Evolutionary conservation across 2,329 filamentous ascomycete species (phyloP).

Genomic region (Aspergillus japonicus): DNA sequence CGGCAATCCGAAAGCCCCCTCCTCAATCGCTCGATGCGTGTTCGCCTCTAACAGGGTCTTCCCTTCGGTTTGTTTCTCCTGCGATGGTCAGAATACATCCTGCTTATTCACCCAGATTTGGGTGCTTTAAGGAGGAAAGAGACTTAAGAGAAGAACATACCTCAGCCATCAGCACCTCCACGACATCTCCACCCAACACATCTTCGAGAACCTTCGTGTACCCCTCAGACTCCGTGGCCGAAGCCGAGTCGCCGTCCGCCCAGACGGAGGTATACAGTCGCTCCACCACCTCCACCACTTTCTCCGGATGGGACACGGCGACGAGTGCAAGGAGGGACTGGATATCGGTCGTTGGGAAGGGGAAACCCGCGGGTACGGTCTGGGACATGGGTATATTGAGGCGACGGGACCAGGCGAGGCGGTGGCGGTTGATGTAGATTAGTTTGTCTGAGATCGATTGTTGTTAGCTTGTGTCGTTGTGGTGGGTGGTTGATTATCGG

Average conservation of each 20-base stretch:
- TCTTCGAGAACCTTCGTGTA: neutral
- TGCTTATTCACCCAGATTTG: fast-evolving
- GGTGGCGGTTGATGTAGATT: neutral
- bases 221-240: neutral
- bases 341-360: neutral
- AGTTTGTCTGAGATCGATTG: neutral
- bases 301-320: neutral
- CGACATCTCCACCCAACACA: neutral
- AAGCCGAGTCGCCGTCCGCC: neutral
- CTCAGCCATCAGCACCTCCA: neutral
- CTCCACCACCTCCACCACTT: neutral
- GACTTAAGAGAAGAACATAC: neutral
- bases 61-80: neutral
- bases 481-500: neutral
- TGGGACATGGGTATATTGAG: neutral
- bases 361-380: neutral
- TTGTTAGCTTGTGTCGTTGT: neutral
- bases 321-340: neutral
- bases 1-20: neutral
- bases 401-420: neutral
- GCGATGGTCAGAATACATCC: too few species aligned
- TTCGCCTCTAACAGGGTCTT: neutral
- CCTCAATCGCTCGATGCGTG: neutral
- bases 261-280: neutral
- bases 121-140: too few species aligned